These are phyloP conservation scores for Asterochloris erici DNA, from an alignment of 139 green algal genomes.

Conservation along the genomic window DNA sequence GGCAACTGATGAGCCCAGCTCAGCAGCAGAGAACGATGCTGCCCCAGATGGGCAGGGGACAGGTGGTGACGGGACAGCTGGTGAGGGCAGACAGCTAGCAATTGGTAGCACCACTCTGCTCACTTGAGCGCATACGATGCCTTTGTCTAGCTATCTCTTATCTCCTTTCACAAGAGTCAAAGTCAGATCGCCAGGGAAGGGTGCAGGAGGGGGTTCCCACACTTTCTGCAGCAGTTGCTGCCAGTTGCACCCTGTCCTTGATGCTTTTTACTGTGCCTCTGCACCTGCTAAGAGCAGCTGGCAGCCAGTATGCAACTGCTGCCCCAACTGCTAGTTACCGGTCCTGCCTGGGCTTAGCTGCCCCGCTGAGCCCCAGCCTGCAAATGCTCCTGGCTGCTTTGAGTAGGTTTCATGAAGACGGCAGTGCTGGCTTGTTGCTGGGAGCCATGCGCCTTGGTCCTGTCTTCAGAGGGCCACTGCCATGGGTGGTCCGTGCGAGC, in stretches of 20 bases:
- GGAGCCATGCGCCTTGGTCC: no score
- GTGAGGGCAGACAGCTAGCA: not conserved
- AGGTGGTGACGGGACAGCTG: not conserved
- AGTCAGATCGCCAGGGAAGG: not conserved
- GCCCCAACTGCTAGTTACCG: no score
- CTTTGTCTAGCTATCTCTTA: not conserved
- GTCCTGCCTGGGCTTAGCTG: no score
- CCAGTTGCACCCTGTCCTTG: not conserved
- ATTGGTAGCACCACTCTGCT: not conserved
- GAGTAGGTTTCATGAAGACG: no score
- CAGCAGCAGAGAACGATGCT: not conserved
- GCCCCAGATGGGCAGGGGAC: not conserved
- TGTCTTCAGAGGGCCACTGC: no score
- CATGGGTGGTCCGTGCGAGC: no score
- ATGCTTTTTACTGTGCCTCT: no score
- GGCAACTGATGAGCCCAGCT: not conserved
- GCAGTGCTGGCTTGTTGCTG: no score
- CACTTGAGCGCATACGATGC: not conserved
- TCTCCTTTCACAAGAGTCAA: not conserved
- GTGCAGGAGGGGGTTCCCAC: not conserved
- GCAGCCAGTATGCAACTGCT: no score
- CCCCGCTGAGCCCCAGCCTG: no score
- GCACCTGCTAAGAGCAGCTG: no score
- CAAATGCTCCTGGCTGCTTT: no score
- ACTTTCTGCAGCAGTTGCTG: not conserved